Conservation (phyloP, 345 rosid species). For the Corchorus capsularis region DNA sequence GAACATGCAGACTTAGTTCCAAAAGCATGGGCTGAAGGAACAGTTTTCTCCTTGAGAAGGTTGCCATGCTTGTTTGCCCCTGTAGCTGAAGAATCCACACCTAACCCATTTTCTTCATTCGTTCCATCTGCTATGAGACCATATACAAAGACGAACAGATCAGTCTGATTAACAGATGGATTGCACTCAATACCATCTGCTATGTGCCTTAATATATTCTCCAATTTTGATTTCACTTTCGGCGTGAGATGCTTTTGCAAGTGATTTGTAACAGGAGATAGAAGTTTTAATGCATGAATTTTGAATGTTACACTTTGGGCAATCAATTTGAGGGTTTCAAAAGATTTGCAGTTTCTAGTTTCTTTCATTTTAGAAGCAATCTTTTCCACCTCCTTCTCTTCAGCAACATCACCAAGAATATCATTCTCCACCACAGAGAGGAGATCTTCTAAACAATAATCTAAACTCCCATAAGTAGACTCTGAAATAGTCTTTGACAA, state of each 20-base stretch:
- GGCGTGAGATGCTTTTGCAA: constrained; percentile 73
- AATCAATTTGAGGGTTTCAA: constrained; percentile 73
- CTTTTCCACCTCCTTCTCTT: constrained; percentile 86
- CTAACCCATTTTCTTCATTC: constrained; percentile 46
- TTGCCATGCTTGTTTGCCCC: constrained; percentile 31
- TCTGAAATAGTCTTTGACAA: constrained; percentile 52
- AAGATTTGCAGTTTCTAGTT: constrained; percentile 68
- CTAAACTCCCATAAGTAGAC: constrained; percentile 58
- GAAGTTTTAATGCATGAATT: constrained; percentile 66
- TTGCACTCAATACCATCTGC: constrained; percentile 83
- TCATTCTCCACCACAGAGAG: constrained; percentile 69
- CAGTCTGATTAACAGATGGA: constrained; percentile 71
- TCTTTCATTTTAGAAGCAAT: constrained; percentile 92
- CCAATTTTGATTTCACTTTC: constrained; percentile 66
- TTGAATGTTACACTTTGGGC: constrained; percentile 69
- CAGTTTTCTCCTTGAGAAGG: constrained; percentile 32
- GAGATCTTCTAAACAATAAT: constrained; percentile 81
- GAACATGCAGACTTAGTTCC: constrained; percentile 49
- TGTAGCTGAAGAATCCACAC: constrained; percentile 32
- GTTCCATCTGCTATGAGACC: constrained; percentile 62
- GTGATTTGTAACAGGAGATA: constrained; percentile 61
- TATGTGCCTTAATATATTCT: constrained; percentile 69
- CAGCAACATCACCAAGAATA: constrained; percentile 89
- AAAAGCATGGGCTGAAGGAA: constrained; percentile 13
- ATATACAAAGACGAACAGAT: constrained; percentile 67